phyloP scores from a whole-genome alignment of 2,329 filamentous ascomycete species.

The Penicillium sumatraense region DNA sequence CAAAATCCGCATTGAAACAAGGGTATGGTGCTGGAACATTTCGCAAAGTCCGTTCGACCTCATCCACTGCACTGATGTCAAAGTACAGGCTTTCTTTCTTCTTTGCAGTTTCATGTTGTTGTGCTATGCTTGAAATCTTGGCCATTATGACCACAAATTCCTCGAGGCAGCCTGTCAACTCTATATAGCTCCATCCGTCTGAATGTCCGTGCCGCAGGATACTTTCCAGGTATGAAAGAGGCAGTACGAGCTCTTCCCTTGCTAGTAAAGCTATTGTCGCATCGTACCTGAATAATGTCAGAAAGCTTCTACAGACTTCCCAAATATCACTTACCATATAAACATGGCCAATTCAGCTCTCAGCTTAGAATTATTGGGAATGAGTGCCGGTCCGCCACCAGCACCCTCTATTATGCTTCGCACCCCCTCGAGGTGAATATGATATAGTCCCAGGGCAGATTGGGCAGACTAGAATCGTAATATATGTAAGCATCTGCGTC shows the following conservation, averaged over 20 bases:
- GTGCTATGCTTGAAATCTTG: not conserved
- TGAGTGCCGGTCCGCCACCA: not conserved
- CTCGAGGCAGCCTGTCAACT: constrained; percentile 2
- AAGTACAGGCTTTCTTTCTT: constrained; percentile 1
- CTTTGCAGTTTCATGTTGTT: constrained; percentile 1
- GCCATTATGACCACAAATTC: constrained; percentile 6
- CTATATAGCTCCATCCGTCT: constrained; percentile 1
- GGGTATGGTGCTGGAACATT: not conserved
- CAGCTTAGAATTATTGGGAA: constrained; percentile 1
- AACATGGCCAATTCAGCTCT: constrained; percentile 6
- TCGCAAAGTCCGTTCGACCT: not conserved
- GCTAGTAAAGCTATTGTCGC: constrained; percentile 5
- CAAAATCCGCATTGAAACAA: not conserved
- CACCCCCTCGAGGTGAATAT: not conserved
- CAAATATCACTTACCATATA: not conserved
- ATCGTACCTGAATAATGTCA: not conserved
- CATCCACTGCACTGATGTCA: constrained; percentile 1
- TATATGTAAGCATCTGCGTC: not conserved
- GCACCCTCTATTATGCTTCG: constrained; percentile 1
- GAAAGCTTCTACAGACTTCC: not conserved
- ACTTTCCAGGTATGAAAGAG: constrained; percentile 4
- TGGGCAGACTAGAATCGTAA: not conserved
- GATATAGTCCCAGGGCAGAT: not conserved
- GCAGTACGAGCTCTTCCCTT: constrained; percentile 1
- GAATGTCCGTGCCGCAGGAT: not conserved